Base-by-base conservation (phyloP, 345 rosid genomes). In the Arabidopsis arenosa region DNA sequence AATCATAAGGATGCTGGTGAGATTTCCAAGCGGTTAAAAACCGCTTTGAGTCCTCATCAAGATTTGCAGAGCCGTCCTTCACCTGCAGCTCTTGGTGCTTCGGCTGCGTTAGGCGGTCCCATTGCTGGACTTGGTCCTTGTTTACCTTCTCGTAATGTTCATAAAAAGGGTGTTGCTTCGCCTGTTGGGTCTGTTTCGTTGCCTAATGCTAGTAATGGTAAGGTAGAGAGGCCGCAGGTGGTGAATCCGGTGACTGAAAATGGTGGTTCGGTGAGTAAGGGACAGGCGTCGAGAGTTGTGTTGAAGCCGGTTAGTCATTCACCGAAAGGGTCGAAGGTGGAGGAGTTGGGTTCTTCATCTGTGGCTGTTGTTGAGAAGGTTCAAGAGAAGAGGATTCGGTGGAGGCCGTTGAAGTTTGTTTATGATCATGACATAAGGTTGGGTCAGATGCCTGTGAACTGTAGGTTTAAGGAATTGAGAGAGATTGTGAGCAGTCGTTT, bases 71-170 rank as follows among this genome's bases (percentile, higher is more conserved):
- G 99, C 65, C 85, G 93, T 6, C 99, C 99, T 5, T 92, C 99
- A 28, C 97, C 97, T 4, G 99, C 99, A 43, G 97, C 97, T n/a
- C 87, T 95, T 9, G 99, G 99, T 53, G 99, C 97, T 26, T 95
- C 97, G 13, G 99, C 97, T 1, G 93, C 93, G 14, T 87, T 96
- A 21, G 99, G 99, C 23, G 92, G 97, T 5, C 99, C 99, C 0
- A 83, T 92, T 52, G 81, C 81, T 67, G 99, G 97, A 14, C 92
- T 92, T 57, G 97, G 99, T 26, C 90, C 97, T 48, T 90, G 97
- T 76, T 86, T 95, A 72, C 97, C 97, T 45, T 87, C 96, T 44
- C 87, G 97, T 2, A 83, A 91, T 0, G 87, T 84, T 35, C 81
- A 87, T 36, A 95, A 95, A 83, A 95, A 90, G 86, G 81, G 37